These are phyloP conservation scores for Mycena belliarum DNA, from an alignment of 768 basidiomycete species.

Conservation along the genomic window DNA sequence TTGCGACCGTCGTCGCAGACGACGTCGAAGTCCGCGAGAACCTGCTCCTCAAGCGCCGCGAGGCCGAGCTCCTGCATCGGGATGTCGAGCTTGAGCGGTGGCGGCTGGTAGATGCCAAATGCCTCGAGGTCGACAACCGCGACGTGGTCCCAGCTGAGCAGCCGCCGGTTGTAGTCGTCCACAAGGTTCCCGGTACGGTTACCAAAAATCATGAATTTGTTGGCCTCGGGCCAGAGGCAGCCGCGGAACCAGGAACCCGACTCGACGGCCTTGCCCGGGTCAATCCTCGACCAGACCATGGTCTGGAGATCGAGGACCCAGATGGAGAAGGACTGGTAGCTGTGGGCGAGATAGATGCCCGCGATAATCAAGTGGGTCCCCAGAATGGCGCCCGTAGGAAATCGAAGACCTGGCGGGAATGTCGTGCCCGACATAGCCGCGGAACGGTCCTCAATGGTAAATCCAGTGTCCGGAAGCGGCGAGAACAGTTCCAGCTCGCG, in stretches of 20 bases:
- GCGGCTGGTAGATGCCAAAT: slow-evolving; percentile 94
- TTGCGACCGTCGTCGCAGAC: slow-evolving; percentile 88
- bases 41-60: slow-evolving; percentile 75
- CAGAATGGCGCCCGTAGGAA: slow-evolving; percentile 91
- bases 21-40: slow-evolving; percentile 89
- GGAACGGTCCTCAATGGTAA: slow-evolving; percentile 80
- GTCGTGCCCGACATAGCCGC: slow-evolving; percentile 75
- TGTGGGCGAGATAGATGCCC: slow-evolving; percentile 93
- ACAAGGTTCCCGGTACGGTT: slow-evolving; percentile 86
- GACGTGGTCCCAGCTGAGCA: slow-evolving; percentile 90
- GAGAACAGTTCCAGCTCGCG: slow-evolving; percentile 93
- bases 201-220: slow-evolving; percentile 89
- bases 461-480: slow-evolving; percentile 73
- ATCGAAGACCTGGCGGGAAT: slow-evolving; percentile 92
- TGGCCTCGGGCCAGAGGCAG: slow-evolving; percentile 81
- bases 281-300: slow-evolving; percentile 87
- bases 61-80: slow-evolving; percentile 85
- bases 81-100: slow-evolving; percentile 61
- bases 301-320: slow-evolving; percentile 89
- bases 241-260: slow-evolving; percentile 95
- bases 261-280: slow-evolving; percentile 82
- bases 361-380: slow-evolving; percentile 92
- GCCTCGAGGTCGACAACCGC: slow-evolving; percentile 91
- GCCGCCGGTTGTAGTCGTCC: slow-evolving; percentile 88
- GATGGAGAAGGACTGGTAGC: slow-evolving; percentile 92